Conservation (phyloP, 2,329 filamentous ascomycete species). For the Talaromyces sp. region DNA sequence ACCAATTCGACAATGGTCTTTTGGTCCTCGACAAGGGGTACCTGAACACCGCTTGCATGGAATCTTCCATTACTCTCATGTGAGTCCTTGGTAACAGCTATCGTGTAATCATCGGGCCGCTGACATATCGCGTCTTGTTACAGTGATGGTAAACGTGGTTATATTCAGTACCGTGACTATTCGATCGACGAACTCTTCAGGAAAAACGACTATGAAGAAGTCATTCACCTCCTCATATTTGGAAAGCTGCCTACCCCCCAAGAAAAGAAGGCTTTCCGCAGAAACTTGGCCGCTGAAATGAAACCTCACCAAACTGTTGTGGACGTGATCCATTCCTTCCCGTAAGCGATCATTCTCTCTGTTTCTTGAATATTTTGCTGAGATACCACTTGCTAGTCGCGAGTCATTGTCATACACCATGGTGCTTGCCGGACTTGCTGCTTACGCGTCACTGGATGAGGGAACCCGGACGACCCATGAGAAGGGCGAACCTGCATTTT, state of each 20-base stretch:
- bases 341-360: too few relatives aligned
- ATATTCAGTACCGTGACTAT: background rate
- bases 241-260: background rate
- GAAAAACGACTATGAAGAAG: background rate
- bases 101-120: background rate
- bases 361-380: too few relatives aligned
- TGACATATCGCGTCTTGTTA: background rate
- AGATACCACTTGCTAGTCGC: too few relatives aligned
- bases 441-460: background rate
- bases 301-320: background rate
- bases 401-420: background rate
- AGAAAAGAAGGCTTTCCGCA: background rate
- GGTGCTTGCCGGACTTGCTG: background rate
- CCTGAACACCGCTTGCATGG: background rate
- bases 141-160: background rate
- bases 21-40: background rate
- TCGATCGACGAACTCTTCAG: background rate
- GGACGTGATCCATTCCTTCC: background rate
- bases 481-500: background rate
- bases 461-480: background rate
- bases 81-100: background rate
- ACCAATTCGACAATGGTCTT: background rate
- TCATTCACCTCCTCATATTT: background rate
- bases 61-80: background rate
- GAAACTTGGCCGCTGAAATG: background rate